Conservation (phyloP, 768 basidiomycete genomes). For the Lentinus brumalis region DNA sequence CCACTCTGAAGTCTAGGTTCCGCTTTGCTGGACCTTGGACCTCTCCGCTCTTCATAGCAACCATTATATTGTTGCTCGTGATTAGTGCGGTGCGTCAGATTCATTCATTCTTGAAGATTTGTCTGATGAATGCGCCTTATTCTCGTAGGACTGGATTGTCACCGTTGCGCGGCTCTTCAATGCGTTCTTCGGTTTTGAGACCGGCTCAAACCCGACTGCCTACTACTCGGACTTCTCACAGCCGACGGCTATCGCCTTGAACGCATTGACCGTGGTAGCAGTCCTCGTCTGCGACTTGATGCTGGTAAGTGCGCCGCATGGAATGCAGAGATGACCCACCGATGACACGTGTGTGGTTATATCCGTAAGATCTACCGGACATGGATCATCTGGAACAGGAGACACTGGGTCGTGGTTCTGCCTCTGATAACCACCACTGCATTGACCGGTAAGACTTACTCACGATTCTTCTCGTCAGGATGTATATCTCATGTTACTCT, state of each 20-base stretch:
- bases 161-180: conserved; percentile 3
- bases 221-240: conserved; percentile 4
- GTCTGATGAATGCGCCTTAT: neutral
- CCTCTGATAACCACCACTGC: neutral
- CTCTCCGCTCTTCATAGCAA: neutral
- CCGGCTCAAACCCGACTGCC: neutral
- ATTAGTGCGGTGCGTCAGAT: neutral
- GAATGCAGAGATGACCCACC: no score
- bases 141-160: conserved; percentile 7
- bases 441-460: neutral
- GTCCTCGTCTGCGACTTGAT: neutral
- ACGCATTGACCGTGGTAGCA: neutral
- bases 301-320: neutral
- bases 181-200: conserved; percentile 2
- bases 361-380: neutral
- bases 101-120: no score
- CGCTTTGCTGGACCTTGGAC: neutral
- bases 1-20: neutral
- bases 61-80: neutral
- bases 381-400: neutral
- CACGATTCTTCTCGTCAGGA: neutral
- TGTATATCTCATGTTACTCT: neutral
- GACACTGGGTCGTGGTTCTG: neutral
- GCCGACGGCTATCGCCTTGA: conserved; percentile 2
- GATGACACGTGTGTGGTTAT: neutral